Evolutionary conservation across 208 protist genomes (phyloP), one percentile per base, ranked within the genome.

Genomic region (Leishmania arabica): DNA sequence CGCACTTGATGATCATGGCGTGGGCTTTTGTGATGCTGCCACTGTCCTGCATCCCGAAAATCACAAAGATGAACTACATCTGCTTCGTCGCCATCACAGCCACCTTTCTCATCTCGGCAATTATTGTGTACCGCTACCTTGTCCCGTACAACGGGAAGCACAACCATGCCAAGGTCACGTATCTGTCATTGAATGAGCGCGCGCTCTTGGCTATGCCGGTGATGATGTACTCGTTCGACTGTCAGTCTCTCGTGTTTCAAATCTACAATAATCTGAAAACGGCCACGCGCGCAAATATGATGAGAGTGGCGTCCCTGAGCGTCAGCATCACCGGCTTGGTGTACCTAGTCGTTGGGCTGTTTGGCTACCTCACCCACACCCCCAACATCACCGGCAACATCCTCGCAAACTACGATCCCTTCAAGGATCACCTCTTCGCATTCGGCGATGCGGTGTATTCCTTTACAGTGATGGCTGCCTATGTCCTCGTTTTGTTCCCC

Each of bases 161-260:
- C 51, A 80, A 77, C 56, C 17, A 56, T 34, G 53, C 40, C 64
- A 9, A 75, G 34, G 37, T 80, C 0, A 60, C 84, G 58, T 75
- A 81, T 54, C 92, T 90, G 75, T 89, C 85, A 74, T 53, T 47
- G 19, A 87, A 85, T 17, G 77, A 62, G 37, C 85, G 89, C 17
- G 82, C 89, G 0, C 76, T 96, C 19, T 74, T 96, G 64, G 75
- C 89, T 1, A 68, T 96, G 42, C 90, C 92, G 5, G 91, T 96
- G 77, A 88, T 94, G 79, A 96, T 96, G 92, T 96, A 94, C 81
- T 93, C 90, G 65, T 96, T 96, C 60, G 92, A 96, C 78, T 96
- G 92, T 77, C 92, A 96, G 86, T 91, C 90, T 49, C 85, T 96
- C 40, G 87, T 94, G 9, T 96, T 96, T 60, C 92, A 96, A 62